Conservation (phyloP, 2,329 filamentous ascomycete genomes). For the Fusarium ramigenum region DNA sequence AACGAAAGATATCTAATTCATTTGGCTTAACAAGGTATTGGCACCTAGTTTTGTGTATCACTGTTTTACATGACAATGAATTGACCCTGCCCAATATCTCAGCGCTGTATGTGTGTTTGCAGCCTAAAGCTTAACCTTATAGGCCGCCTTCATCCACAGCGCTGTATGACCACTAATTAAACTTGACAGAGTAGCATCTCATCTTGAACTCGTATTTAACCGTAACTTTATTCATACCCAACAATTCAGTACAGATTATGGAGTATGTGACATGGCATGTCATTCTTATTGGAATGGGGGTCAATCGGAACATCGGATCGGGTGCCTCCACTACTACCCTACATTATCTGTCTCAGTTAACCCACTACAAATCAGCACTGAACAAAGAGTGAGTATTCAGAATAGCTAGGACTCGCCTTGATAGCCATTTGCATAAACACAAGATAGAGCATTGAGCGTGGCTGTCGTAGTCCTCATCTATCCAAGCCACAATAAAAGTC, state of each 20-base stretch:
- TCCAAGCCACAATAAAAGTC: background rate
- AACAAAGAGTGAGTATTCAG: no score
- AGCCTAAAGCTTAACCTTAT: no score
- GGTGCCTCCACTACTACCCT: background rate
- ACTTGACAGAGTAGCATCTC: background rate
- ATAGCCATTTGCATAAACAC: no score
- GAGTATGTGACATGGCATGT: background rate
- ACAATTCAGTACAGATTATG: no score
- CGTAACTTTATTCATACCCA: background rate
- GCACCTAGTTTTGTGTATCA: no score
- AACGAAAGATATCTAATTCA: background rate
- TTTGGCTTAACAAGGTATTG: rapidly evolving
- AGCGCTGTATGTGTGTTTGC: no score
- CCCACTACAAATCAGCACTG: rapidly evolving
- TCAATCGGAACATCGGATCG: background rate
- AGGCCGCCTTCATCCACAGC: no score
- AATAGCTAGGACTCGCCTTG: no score
- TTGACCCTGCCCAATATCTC: rapidly evolving
- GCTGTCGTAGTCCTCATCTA: background rate
- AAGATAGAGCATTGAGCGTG: background rate
- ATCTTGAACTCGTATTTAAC: background rate
- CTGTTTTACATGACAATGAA: no score
- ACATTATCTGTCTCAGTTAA: no score
- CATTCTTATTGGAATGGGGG: background rate
- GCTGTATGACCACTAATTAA: no score